Evolutionary conservation across 2,329 filamentous ascomycete species (phyloP).

Genomic region (Lachnellula suecica): DNA sequence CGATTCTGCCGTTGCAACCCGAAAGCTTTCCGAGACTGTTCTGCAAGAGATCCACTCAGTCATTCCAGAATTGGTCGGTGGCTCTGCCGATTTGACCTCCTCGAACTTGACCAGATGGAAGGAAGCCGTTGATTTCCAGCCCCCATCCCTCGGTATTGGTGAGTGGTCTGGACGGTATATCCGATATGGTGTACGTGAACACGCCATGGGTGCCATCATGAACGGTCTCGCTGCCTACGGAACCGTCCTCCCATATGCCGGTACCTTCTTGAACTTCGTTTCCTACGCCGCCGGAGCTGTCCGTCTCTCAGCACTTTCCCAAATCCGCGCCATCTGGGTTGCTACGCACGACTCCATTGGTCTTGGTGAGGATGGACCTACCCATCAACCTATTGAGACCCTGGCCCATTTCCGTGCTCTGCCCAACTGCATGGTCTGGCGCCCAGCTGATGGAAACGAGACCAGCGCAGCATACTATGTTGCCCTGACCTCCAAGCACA

Average conservation of each 20-base stretch:
- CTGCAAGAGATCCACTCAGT: slow-evolving; percentile 81
- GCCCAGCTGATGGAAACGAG: slow-evolving; percentile 97
- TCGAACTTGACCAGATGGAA: slow-evolving; percentile 99
- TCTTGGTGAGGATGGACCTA: slow-evolving; percentile 97
- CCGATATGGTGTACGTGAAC: slow-evolving; percentile 89
- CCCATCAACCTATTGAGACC: slow-evolving; percentile 98
- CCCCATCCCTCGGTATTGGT: slow-evolving; percentile 79
- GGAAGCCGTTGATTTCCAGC: slow-evolving; percentile 95
- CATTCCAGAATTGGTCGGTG: slow-evolving; percentile 89
- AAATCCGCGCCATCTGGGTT: slow-evolving; percentile 89
- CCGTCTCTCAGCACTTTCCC: slow-evolving; percentile 89
- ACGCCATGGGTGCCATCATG: slow-evolving; percentile 89
- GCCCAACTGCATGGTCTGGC: slow-evolving; percentile 99
- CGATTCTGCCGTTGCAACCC: slow-evolving; percentile 83
- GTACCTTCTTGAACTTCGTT: slow-evolving; percentile 99
- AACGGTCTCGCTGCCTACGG: slow-evolving; percentile 96
- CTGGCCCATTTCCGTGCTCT: slow-evolving; percentile 97
- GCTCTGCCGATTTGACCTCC: slow-evolving; percentile 95
- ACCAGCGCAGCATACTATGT: slow-evolving; percentile 97
- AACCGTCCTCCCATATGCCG: slow-evolving; percentile 87
- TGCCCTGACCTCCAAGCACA: slow-evolving; percentile 84
- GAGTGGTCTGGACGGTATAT: slow-evolving; percentile 90
- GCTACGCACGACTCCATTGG: slow-evolving; percentile 99
- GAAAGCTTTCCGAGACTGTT: slow-evolving; percentile 95
- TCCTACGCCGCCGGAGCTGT: slow-evolving; percentile 95